Evolutionary conservation across 78 protist genomes (phyloP).

Genomic region (Dictyostelium capitatum): DNA sequence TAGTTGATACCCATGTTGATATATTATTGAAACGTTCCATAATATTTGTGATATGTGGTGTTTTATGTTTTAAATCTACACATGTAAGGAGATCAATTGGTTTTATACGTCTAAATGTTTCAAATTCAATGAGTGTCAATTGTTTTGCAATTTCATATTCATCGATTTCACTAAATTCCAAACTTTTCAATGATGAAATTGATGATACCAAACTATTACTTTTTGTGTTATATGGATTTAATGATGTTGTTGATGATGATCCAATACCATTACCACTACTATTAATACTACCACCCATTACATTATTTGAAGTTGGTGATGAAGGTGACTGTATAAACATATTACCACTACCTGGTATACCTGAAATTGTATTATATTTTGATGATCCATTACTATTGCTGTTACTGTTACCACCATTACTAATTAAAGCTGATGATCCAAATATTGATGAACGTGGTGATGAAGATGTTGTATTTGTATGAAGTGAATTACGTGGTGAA

Average conservation of each 20-base stretch:
- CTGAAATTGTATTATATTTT: background rate
- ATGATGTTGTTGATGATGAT: background rate
- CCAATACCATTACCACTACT: background rate
- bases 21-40: constrained; percentile 21
- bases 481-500: background rate
- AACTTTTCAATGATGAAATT: background rate
- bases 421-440: background rate
- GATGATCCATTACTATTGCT: background rate
- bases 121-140: constrained; percentile 56
- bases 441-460: constrained; percentile 18
- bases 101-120: constrained; percentile 1
- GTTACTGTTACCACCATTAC: background rate
- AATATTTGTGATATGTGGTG: constrained; percentile 7
- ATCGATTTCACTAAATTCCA: constrained; percentile 36
- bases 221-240: background rate
- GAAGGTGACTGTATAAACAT: constrained; percentile 5
- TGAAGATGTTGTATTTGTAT: background rate
- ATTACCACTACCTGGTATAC: background rate
- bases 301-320: background rate
- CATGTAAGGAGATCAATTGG: constrained; percentile 30
- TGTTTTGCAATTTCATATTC: constrained; percentile 66
- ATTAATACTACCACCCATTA: background rate
- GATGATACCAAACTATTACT: background rate
- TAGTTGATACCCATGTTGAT: constrained; percentile 42
- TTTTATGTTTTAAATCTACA: constrained; percentile 25